Conservation (phyloP, 352 stramenopile genomes). For the Phytophthora pinifolia region DNA sequence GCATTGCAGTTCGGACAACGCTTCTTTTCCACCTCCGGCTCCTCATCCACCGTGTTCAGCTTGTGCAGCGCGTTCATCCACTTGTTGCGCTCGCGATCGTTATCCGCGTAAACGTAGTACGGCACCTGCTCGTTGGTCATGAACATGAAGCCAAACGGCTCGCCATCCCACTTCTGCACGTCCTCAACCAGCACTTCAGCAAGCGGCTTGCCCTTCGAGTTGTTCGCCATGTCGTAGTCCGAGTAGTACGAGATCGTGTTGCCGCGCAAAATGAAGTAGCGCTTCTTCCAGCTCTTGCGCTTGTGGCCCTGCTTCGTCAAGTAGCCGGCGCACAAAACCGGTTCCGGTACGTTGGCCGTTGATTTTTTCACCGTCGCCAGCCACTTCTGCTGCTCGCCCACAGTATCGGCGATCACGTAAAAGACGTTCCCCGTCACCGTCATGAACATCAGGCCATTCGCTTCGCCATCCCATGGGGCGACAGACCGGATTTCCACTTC, state of each 20-base stretch:
- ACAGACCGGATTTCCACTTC: conserved; percentile 84
- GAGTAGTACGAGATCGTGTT: conserved; percentile 78
- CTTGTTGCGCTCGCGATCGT: conserved; percentile 84
- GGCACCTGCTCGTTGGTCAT: conserved; percentile 88
- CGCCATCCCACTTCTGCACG: conserved; percentile 83
- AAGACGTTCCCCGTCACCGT: conserved; percentile 85
- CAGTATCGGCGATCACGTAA: conserved; percentile 78
- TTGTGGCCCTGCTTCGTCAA: conserved; percentile 91
- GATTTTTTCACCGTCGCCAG: conserved; percentile 69
- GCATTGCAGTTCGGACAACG: conserved; percentile 81
- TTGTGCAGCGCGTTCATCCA: conserved; percentile 89
- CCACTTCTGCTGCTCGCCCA: conserved; percentile 84
- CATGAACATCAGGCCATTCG: conserved; percentile 85
- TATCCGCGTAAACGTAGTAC: conserved; percentile 91
- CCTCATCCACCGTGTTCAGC: conserved; percentile 65
- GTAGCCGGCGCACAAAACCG: conserved; percentile 81
- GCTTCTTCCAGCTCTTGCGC: conserved; percentile 91
- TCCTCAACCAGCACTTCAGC: conserved; percentile 85
- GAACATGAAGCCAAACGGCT: conserved; percentile 90
- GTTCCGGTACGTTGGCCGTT: conserved; percentile 68
- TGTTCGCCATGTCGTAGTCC: conserved; percentile 88
- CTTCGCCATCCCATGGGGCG: conserved; percentile 76
- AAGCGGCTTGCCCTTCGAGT: conserved; percentile 71
- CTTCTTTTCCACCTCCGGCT: conserved; percentile 80
- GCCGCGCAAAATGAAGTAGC: conserved; percentile 87